Conservation (phyloP, 2,329 filamentous ascomycete species). For the Zymoseptoria crescenta region DNA sequence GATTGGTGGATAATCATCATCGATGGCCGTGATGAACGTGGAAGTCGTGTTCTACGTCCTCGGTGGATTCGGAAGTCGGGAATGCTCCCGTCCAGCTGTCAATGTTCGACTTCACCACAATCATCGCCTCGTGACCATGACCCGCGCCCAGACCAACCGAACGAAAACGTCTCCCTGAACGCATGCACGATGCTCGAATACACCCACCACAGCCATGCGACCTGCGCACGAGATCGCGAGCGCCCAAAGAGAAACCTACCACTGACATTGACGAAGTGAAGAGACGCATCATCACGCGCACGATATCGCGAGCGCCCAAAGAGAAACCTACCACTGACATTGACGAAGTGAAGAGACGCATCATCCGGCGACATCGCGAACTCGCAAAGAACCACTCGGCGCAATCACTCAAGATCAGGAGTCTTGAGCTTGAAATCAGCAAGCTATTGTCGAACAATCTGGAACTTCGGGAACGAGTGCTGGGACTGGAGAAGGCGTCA, state of each 20-base stretch:
- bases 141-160: too few species aligned
- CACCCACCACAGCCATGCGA: constrained; percentile 3
- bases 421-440: constrained; percentile 66
- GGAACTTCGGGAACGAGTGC: constrained; percentile 59
- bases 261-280: constrained; percentile 51
- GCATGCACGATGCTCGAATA: too few species aligned
- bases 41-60: too few species aligned
- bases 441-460: constrained; percentile 73
- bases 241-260: constrained; percentile 15
- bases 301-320: constrained; percentile 20
- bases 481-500: constrained; percentile 58
- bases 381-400: constrained; percentile 69
- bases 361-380: constrained; percentile 75
- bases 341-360: constrained; percentile 63
- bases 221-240: constrained; percentile 29
- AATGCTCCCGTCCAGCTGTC: too few species aligned
- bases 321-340: constrained; percentile 22
- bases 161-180: too few species aligned
- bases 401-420: constrained; percentile 68
- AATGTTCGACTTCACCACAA: too few species aligned
- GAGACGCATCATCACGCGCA: too few species aligned
- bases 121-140: too few species aligned
- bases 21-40: too few species aligned
- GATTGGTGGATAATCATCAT: too few species aligned
- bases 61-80: too few species aligned